Evolutionary conservation across 768 basidiomycete genomes (phyloP).

Genomic region (Russula sp.): DNA sequence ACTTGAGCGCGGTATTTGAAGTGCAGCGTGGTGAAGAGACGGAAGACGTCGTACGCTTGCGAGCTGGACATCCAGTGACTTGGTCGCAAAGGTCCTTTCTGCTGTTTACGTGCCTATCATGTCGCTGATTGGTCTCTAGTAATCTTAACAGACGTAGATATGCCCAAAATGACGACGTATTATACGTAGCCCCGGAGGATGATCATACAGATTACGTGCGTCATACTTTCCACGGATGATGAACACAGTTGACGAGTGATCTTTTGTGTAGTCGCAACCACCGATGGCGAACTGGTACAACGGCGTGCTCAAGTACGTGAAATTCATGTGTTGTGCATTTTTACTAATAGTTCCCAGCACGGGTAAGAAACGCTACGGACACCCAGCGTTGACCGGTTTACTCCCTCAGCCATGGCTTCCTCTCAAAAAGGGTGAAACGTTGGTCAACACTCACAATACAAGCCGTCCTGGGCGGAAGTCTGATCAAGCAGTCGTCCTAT

Average conservation of each 20-base stretch:
- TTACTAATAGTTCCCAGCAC: constrained; percentile 45
- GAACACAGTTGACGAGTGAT: constrained; percentile 7
- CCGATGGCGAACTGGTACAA: constrained; percentile 95
- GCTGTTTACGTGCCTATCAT: neutral
- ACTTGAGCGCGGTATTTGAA: constrained; percentile 80
- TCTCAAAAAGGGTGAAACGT: constrained; percentile 72
- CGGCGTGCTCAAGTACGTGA: constrained; percentile 77
- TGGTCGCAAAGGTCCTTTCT: constrained; percentile 74
- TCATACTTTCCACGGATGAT: constrained; percentile 2
- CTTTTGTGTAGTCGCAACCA: constrained; percentile 69
- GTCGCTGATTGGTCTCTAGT: constrained; percentile 33
- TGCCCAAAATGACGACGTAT: constrained; percentile 86
- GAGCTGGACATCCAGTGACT: constrained; percentile 80
- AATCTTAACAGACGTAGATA: constrained; percentile 84
- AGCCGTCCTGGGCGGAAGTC: constrained; percentile 34
- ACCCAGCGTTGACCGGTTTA: constrained; percentile 90
- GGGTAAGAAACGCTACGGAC: constrained; percentile 91
- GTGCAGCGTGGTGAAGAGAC: constrained; percentile 87
- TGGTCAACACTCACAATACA: constrained; percentile 51
- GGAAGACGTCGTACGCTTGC: constrained; percentile 65
- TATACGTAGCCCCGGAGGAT: constrained; percentile 95
- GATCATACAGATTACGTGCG: constrained; percentile 83
- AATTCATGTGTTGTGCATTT: constrained; percentile 19
- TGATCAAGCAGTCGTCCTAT: constrained; percentile 71
- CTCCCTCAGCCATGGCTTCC: constrained; percentile 95